Evolutionary conservation across 148 eudicot species (phyloP).

Genomic region (Diospyros lotus): DNA sequence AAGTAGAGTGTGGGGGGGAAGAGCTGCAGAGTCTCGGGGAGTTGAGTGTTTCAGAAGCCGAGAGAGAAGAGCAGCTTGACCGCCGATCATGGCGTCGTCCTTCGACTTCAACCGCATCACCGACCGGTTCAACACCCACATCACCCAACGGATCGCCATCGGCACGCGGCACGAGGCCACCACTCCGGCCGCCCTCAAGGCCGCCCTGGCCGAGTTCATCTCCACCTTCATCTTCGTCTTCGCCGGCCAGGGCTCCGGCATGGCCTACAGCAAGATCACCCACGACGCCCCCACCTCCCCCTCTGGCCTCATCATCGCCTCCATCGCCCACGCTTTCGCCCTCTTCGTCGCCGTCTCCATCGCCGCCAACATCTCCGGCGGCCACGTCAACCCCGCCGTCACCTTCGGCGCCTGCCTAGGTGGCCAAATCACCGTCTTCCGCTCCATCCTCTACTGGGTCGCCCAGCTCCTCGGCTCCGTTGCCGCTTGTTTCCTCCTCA

Average conservation of each 20-base stretch:
- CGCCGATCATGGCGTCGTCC: too few relatives aligned
- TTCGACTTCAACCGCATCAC: too few relatives aligned
- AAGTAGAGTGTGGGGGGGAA: neutral
- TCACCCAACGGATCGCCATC: neutral
- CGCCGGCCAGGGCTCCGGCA: slow-evolving; percentile 35
- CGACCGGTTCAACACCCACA: neutral
- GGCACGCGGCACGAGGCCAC: slow-evolving; percentile 11
- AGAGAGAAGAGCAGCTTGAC: too few relatives aligned
- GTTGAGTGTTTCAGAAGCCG: too few relatives aligned
- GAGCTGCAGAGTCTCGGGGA: too few relatives aligned
- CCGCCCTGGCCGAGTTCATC: slow-evolving; percentile 31
- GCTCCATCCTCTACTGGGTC: slow-evolving; percentile 21
- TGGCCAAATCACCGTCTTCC: slow-evolving; percentile 23
- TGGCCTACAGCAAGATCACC: slow-evolving; percentile 27
- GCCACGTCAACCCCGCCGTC: slow-evolving; percentile 27
- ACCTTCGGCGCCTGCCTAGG: slow-evolving; percentile 27
- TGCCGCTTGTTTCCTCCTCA: slow-evolving; percentile 20
- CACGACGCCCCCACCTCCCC: slow-evolving; percentile 15
- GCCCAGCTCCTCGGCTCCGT: slow-evolving; percentile 23
- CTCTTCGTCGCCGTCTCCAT: slow-evolving; percentile 23
- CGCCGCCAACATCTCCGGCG: slow-evolving; percentile 22
- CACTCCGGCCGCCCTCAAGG: slow-evolving; percentile 25
- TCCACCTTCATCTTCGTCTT: slow-evolving; percentile 30
- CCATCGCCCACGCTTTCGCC: slow-evolving; percentile 19
- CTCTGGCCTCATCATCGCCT: slow-evolving; percentile 12